phyloP scores from a whole-genome alignment of 179 eudicot species.

The Silene noctiflora region DNA sequence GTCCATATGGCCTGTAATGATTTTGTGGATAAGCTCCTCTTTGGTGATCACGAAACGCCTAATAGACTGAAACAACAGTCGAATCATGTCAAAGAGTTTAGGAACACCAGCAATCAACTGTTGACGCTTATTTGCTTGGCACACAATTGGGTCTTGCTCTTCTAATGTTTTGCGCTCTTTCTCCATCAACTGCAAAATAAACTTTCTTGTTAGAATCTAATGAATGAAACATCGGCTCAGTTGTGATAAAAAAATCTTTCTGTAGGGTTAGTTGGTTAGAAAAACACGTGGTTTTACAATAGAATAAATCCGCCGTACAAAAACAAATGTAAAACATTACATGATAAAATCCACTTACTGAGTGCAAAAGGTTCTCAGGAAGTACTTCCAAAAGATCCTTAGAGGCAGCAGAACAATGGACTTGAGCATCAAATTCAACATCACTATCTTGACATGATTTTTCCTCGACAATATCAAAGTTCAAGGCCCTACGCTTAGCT shows the following conservation, averaged over 20 bases:
- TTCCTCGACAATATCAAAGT: conserved; percentile 29
- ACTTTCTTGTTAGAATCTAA: background rate
- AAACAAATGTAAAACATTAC: too few species aligned
- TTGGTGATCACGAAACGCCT: conserved; percentile 65
- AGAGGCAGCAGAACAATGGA: conserved; percentile 26
- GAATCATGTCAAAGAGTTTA: conserved; percentile 65
- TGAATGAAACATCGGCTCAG: too few species aligned
- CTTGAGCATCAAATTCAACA: conserved; percentile 1
- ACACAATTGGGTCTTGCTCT: conserved; percentile 64
- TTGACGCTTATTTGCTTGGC: conserved; percentile 60
- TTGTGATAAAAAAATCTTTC: too few species aligned
- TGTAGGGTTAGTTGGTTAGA: too few species aligned
- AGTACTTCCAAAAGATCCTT: conserved; percentile 51
- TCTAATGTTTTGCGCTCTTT: conserved; percentile 48
- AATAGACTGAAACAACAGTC: conserved; percentile 62
- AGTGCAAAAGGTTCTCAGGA: conserved; percentile 54
- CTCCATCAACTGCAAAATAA: conserved; percentile 57
- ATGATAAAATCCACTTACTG: conserved; percentile 43
- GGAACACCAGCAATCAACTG: conserved; percentile 62
- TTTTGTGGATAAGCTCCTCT: conserved; percentile 65
- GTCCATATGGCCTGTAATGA: conserved; percentile 47
- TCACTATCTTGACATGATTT: conserved; percentile 19
- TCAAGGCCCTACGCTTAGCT: conserved; percentile 46
- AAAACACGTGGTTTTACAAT: too few species aligned
- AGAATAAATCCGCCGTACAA: too few species aligned